Evolutionary conservation across 2,329 filamentous ascomycete genomes (phyloP).

Genomic region (Aspergillus melleus): DNA sequence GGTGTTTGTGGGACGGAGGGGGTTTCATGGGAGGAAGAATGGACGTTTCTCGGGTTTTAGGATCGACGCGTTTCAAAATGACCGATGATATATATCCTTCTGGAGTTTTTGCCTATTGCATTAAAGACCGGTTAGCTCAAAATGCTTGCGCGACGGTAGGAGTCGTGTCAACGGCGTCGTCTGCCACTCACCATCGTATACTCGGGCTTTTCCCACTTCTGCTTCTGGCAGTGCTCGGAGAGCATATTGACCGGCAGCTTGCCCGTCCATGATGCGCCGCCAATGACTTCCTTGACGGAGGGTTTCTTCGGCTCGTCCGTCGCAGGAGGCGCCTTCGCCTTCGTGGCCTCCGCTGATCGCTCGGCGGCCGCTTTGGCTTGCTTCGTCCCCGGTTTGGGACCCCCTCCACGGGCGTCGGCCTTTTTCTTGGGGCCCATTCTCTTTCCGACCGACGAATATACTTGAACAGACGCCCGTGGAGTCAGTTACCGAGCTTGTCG

Average conservation of each 20-base stretch:
- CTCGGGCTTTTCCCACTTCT: slow-evolving; percentile 92
- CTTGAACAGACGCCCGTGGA: slow-evolving; percentile 26
- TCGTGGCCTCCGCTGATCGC: slow-evolving; percentile 31
- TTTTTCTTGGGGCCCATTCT: slow-evolving; percentile 46
- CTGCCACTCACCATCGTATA: slow-evolving; percentile 69
- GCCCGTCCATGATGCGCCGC: slow-evolving; percentile 93
- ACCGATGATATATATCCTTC: slow-evolving; percentile 80
- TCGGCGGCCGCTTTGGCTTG: slow-evolving; percentile 42
- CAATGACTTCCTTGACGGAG: slow-evolving; percentile 74
- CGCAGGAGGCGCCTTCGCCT: slow-evolving; percentile 35
- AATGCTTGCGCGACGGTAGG: neutral
- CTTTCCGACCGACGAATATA: slow-evolving; percentile 11
- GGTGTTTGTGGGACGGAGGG: slow-evolving; percentile 71
- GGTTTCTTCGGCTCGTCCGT: slow-evolving; percentile 57
- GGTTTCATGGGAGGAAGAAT: slow-evolving; percentile 80
- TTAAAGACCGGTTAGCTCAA: slow-evolving; percentile 14
- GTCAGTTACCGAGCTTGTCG: slow-evolving; percentile 1
- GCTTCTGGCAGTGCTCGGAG: slow-evolving; percentile 91
- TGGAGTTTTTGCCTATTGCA: slow-evolving; percentile 59
- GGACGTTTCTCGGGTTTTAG: slow-evolving; percentile 77
- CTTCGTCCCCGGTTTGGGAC: slow-evolving; percentile 42
- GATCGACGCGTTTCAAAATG: slow-evolving; percentile 69
- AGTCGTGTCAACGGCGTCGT: neutral
- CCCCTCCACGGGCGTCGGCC: slow-evolving; percentile 34
- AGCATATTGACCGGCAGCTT: slow-evolving; percentile 93